These are phyloP conservation scores for Kockovaella imperatae DNA, from an alignment of 768 basidiomycete genomes.

Conservation along the genomic window DNA sequence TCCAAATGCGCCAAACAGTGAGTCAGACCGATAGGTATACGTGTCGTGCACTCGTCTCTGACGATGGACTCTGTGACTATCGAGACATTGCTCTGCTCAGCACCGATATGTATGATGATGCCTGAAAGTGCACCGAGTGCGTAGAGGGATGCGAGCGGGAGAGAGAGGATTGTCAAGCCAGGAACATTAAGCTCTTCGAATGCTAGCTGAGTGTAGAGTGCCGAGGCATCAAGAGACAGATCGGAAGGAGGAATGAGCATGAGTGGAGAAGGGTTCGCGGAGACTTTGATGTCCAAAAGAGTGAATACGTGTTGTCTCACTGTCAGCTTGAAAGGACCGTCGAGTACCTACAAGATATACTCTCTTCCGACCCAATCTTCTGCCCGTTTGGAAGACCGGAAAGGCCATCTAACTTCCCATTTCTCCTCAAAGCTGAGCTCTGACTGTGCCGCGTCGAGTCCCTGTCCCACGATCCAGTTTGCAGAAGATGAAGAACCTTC, in stretches of 20 bases:
- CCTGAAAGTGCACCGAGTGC: conserved; percentile 38
- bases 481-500: no score
- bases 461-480: conserved; percentile 31
- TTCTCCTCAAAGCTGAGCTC: conserved; percentile 14
- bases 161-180: conserved; percentile 29
- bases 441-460: conserved; percentile 16
- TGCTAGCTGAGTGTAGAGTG: conserved; percentile 33
- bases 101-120: conserved; percentile 34
- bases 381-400: conserved; percentile 10
- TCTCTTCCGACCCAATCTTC: conserved; percentile 37
- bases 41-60: conserved; percentile 29
- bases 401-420: conserved; percentile 30
- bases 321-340: background rate
- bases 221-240: conserved; percentile 26
- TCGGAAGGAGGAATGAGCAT: conserved; percentile 36
- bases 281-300: conserved; percentile 20
- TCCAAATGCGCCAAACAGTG: conserved; percentile 30
- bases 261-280: conserved; percentile 32
- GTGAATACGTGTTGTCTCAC: conserved; percentile 23
- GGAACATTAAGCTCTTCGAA: conserved; percentile 42
- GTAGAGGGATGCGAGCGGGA: conserved; percentile 32
- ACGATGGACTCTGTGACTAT: conserved; percentile 35
- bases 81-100: conserved; percentile 13
- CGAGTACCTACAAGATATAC: conserved; percentile 25
- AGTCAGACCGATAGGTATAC: conserved; percentile 24